These are phyloP conservation scores for Rhododendron ferrugineum DNA, from an alignment of 148 eudicot genomes.

Conservation along the genomic window DNA sequence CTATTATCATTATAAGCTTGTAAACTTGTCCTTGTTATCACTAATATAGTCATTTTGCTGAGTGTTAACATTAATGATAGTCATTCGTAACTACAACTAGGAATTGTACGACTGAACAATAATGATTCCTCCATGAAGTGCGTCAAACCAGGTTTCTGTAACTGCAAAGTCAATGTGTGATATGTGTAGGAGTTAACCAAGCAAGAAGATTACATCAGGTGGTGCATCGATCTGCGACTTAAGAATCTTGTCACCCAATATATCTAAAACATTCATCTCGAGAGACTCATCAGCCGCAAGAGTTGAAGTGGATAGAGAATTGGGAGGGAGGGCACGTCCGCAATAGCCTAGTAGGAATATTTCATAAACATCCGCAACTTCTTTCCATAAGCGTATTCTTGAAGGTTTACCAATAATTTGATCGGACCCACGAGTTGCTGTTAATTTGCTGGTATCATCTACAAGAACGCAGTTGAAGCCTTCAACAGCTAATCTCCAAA, in stretches of 20 bases:
- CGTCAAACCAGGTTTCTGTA: background rate
- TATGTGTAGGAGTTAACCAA: background rate
- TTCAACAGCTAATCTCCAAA: slow-evolving; percentile 92
- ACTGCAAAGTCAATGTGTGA: background rate
- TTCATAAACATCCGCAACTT: slow-evolving; percentile 96
- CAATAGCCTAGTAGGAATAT: slow-evolving; percentile 91
- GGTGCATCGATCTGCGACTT: slow-evolving; percentile 68
- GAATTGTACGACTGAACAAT: background rate
- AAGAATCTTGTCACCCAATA: slow-evolving; percentile 79
- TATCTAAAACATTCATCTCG: slow-evolving; percentile 74
- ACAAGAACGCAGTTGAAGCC: slow-evolving; percentile 71
- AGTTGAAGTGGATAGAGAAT: slow-evolving; percentile 43
- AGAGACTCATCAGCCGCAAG: slow-evolving; percentile 68
- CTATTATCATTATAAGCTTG: background rate
- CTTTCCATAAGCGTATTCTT: slow-evolving; percentile 88
- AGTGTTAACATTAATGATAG: background rate
- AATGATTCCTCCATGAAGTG: background rate
- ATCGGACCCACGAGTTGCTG: slow-evolving; percentile 24
- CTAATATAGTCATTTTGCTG: background rate
- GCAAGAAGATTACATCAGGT: slow-evolving; percentile 53
- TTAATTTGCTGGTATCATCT: slow-evolving; percentile 50
- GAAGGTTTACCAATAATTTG: slow-evolving; percentile 39
- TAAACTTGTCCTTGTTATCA: background rate
- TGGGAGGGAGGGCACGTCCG: slow-evolving; percentile 85
- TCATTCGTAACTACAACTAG: background rate